Conservation (phyloP, 352 stramenopile genomes). For the Blastocystis hominis region DNA sequence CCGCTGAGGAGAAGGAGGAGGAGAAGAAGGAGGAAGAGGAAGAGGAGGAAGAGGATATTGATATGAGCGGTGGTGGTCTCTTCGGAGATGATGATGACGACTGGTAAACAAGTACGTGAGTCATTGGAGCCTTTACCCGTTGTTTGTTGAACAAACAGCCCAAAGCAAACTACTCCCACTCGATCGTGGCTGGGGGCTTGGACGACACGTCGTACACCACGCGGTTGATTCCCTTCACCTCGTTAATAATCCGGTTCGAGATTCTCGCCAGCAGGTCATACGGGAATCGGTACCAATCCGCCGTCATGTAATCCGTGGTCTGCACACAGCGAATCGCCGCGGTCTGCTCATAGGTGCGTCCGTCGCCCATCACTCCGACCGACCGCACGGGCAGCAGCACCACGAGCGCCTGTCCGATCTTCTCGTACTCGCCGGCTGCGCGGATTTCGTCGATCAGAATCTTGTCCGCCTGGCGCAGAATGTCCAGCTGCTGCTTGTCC, state of each 20-base stretch:
- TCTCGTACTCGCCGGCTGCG: conserved; percentile 87
- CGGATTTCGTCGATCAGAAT: conserved; percentile 94
- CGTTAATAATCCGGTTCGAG: conserved; percentile 95
- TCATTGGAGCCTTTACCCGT: neutral
- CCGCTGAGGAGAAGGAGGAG: conserved; percentile 66
- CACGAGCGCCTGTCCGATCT: conserved; percentile 94
- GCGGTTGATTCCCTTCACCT: conserved; percentile 92
- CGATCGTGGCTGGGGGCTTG: conserved; percentile 96
- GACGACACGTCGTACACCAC: conserved; percentile 99
- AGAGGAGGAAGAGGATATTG: conserved; percentile 33
- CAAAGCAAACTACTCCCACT: conserved; percentile 83
- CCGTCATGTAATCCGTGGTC: conserved; percentile 99
- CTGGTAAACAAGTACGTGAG: conserved; percentile 34
- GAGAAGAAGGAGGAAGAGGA: conserved; percentile 67
- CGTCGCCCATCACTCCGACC: conserved; percentile 94
- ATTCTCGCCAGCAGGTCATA: conserved; percentile 91
- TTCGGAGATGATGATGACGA: conserved; percentile 50
- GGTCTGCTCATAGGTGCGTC: conserved; percentile 86
- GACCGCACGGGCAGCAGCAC: conserved; percentile 90
- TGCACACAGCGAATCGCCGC: conserved; percentile 86
- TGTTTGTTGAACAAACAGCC: conserved; percentile 21
- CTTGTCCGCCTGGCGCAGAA: conserved; percentile 86
- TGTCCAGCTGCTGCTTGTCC: conserved; percentile 81
- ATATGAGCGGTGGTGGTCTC: no score
- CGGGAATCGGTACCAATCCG: conserved; percentile 96